Evolutionary conservation across 768 basidiomycete species (phyloP).

Genomic region (Lentinus tigrinus): DNA sequence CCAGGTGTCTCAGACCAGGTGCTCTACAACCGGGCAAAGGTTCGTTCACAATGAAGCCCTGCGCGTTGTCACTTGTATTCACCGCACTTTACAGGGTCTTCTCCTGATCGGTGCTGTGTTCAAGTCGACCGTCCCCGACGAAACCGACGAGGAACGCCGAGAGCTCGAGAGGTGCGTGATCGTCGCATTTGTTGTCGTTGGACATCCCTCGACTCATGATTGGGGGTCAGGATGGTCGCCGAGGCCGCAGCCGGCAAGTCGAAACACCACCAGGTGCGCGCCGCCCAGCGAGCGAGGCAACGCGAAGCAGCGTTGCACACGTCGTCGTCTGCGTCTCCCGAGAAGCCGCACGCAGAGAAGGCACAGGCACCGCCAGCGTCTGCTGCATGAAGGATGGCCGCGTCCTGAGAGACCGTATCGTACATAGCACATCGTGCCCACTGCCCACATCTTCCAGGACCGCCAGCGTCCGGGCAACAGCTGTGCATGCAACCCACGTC

Average conservation of each 20-base stretch:
- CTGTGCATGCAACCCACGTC: too few relatives aligned
- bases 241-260: conserved; percentile 77
- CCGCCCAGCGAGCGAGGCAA: conserved; percentile 3
- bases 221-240: conserved; percentile 68
- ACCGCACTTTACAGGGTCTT: conserved; percentile 57
- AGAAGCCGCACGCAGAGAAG: neutral
- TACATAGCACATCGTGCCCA: neutral
- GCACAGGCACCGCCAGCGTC: neutral
- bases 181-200: neutral
- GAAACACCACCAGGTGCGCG: conserved; percentile 42
- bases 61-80: neutral
- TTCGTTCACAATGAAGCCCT: conserved; percentile 27
- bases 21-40: conserved; percentile 83
- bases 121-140: conserved; percentile 81
- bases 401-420: neutral
- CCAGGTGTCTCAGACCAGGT: conserved; percentile 67
- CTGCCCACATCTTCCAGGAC: neutral
- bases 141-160: conserved; percentile 89
- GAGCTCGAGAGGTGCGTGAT: conserved; percentile 82
- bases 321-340: neutral
- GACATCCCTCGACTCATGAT: neutral
- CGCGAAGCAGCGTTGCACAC: neutral
- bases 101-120: conserved; percentile 88
- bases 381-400: neutral
- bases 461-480: too few relatives aligned